Evolutionary conservation across 2,329 filamentous ascomycete species (phyloP).

Genomic region (Calcarisporium arbuscula): DNA sequence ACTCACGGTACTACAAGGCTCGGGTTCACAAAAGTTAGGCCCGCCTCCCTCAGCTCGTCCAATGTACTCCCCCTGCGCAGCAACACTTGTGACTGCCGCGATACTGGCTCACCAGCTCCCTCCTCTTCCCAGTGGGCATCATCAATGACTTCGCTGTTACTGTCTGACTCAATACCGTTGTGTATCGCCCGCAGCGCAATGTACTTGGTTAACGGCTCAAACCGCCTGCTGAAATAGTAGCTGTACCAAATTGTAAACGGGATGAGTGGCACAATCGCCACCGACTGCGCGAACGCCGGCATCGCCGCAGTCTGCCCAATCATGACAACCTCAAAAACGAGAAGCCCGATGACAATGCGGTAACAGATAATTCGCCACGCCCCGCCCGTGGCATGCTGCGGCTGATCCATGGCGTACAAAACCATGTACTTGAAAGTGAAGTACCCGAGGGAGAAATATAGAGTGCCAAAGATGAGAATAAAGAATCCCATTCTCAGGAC

Average conservation of each 20-base stretch:
- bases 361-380: conserved; percentile 98
- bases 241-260: conserved; percentile 82
- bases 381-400: conserved; percentile 84
- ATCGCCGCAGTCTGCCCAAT: conserved; percentile 75
- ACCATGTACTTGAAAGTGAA: conserved; percentile 97
- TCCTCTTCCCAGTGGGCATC: conserved; percentile 36
- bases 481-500: conserved; percentile 73
- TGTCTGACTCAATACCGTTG: conserved; percentile 38
- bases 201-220: conserved; percentile 83
- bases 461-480: conserved; percentile 72
- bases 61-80: conserved; percentile 56
- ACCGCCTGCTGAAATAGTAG: conserved; percentile 72
- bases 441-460: conserved; percentile 78
- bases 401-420: conserved; percentile 96
- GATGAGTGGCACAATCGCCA: conserved; percentile 69
- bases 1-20: conserved; percentile 63
- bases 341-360: conserved; percentile 75
- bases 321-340: conserved; percentile 89
- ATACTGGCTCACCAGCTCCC: conserved; percentile 25
- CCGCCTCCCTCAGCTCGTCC: conserved; percentile 67
- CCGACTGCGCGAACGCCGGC: conserved; percentile 64
- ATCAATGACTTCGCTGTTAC: conserved; percentile 29
- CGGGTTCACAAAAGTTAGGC: conserved; percentile 68
- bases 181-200: conserved; percentile 86
- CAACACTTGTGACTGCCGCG: conserved; percentile 31